Percentiles rank a stretch among this genome's conserved stretches.
phyloP scores from a whole-genome alignment of 192 early-diverging fungal species.

The Backusella liffmaniae region DNA sequence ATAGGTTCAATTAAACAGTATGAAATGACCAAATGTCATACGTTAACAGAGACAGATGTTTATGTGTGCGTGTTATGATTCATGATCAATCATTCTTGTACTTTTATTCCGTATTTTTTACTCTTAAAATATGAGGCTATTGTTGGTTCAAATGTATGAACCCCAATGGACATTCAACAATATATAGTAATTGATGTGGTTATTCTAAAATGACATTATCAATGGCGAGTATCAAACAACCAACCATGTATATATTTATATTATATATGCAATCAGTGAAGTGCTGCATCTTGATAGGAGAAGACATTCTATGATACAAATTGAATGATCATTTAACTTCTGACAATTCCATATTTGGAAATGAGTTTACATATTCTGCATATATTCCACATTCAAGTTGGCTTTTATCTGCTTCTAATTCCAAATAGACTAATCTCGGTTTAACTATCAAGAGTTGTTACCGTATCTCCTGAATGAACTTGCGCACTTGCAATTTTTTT shows the following conservation, averaged over 20 bases:
- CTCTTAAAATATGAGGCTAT: no score
- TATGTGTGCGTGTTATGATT: no score
- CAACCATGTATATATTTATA: not conserved
- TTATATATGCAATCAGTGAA: not conserved
- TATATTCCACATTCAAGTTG: not conserved
- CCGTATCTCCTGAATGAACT: no score
- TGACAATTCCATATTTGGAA: not conserved
- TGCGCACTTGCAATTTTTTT: no score
- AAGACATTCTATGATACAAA: not conserved
- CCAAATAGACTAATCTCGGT: not conserved
- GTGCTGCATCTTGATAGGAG: not conserved
- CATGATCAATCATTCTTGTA: not conserved
- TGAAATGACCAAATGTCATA: not conserved
- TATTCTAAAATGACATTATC: no score
- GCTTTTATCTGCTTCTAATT: not conserved
- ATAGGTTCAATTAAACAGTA: not conserved
- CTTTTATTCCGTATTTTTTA: not conserved
- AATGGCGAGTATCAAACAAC: no score
- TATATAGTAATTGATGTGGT: not conserved
- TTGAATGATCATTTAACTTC: not conserved
- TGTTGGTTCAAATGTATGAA: not conserved
- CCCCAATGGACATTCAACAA: not conserved
- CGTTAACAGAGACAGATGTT: not conserved
- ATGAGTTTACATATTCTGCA: not conserved
- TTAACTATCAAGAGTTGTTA: not conserved